Conservation (phyloP, 768 basidiomycete genomes). For the Sporobolomyces pararoseus region DNA sequence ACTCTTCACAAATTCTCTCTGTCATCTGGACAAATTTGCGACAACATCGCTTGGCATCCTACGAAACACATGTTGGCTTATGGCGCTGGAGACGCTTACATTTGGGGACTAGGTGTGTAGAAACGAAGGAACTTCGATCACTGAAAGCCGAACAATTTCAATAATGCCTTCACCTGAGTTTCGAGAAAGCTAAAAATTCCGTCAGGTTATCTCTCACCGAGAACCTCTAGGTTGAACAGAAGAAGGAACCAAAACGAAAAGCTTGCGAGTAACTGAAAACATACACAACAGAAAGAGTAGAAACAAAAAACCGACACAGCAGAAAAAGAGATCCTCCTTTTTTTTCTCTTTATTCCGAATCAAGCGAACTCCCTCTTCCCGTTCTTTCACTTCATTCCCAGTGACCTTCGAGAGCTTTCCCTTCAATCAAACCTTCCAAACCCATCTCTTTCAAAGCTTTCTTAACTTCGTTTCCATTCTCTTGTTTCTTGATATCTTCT, state of each 20-base stretch:
- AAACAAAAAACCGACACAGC: not conserved
- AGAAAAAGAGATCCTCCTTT: too few species aligned
- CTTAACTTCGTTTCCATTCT: slow-evolving; percentile 46
- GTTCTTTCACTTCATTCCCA: slow-evolving; percentile 52
- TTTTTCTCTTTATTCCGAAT: not conserved
- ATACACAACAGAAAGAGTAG: not conserved
- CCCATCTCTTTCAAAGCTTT: slow-evolving; percentile 52
- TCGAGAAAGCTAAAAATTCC: too few species aligned
- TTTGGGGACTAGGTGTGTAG: slow-evolving; percentile 33
- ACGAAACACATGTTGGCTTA: slow-evolving; percentile 33
- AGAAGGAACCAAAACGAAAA: too few species aligned
- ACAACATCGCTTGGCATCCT: slow-evolving; percentile 40
- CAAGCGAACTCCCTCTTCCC: slow-evolving; percentile 1
- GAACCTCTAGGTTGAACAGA: too few species aligned
- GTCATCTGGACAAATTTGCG: not conserved
- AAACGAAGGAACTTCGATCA: not conserved
- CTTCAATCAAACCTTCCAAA: slow-evolving; percentile 55
- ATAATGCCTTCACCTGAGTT: too few species aligned
- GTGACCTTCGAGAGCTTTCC: slow-evolving; percentile 57
- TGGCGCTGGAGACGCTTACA: slow-evolving; percentile 19
- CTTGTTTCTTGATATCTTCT: slow-evolving; percentile 49
- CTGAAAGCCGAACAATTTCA: too few species aligned
- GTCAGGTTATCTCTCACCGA: too few species aligned
- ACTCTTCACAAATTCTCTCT: slow-evolving; percentile 1
- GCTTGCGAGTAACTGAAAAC: too few species aligned